These are phyloP conservation scores for Diaporthe amygdali DNA, from an alignment of 2,329 filamentous ascomycete species.

Conservation along the genomic window DNA sequence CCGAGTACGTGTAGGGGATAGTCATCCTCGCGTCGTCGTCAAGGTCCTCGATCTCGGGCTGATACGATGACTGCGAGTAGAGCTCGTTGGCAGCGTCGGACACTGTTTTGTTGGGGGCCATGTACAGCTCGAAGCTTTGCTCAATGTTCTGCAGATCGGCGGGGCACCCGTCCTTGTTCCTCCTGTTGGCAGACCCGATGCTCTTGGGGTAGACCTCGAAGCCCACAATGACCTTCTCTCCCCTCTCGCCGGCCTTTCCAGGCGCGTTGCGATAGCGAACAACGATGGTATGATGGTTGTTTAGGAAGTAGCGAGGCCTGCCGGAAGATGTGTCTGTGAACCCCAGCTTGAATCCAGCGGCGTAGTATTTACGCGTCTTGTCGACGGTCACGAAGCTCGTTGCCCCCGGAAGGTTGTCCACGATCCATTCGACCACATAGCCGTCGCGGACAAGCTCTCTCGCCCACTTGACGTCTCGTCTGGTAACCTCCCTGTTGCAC, in stretches of 20 bases:
- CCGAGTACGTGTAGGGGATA: conserved; percentile 87
- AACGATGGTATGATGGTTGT: conserved; percentile 89
- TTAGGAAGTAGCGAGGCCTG: conserved; percentile 73
- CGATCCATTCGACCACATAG: conserved; percentile 92
- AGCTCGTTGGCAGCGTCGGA: conserved; percentile 41
- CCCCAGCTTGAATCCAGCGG: conserved; percentile 87
- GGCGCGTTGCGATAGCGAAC: conserved; percentile 78
- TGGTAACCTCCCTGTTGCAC: conserved; percentile 71
- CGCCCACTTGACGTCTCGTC: conserved; percentile 69
- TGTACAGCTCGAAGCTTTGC: conserved; percentile 71
- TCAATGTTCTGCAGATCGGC: conserved; percentile 67
- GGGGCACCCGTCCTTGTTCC: conserved; percentile 71
- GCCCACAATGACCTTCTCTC: conserved; percentile 81
- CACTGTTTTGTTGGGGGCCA: conserved; percentile 66
- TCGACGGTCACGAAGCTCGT: conserved; percentile 89
- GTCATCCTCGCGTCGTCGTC: conserved; percentile 70
- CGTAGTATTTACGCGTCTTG: conserved; percentile 85
- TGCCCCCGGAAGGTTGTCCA: conserved; percentile 87
- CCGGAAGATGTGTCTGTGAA: conserved; percentile 70
- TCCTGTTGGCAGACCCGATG: conserved; percentile 64
- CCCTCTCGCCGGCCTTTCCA: conserved; percentile 69
- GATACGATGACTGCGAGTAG: conserved; percentile 64
- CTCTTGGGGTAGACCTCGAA: conserved; percentile 93
- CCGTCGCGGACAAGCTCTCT: conserved; percentile 76
- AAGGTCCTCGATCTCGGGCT: conserved; percentile 57